Evolutionary conservation across 257 asterid species (phyloP).

Genomic region (Penstemon newberryi): DNA sequence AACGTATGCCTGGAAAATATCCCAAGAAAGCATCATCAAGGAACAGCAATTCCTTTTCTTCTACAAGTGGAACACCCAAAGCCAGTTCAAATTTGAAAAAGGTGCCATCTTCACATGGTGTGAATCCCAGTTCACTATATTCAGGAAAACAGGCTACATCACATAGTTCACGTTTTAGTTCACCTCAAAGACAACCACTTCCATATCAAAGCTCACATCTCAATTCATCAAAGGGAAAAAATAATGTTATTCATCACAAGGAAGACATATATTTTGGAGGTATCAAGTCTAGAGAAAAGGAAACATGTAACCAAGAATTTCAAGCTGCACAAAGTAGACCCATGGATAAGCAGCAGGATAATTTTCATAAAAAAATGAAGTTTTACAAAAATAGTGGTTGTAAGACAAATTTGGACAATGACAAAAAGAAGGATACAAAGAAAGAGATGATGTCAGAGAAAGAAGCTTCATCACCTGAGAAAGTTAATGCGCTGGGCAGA

Average conservation of each 20-base stretch:
- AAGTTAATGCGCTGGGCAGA: conserved; percentile 30
- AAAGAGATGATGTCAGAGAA: conserved; percentile 33
- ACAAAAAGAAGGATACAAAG: conserved; percentile 39
- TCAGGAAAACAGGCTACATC: conserved; percentile 31
- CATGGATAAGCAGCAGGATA: conserved; percentile 39
- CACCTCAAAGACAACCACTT: conserved; percentile 35
- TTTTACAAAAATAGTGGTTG: conserved; percentile 32
- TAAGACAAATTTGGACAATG: conserved; percentile 31
- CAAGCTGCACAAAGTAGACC: conserved; percentile 36
- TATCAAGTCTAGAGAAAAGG: conserved; percentile 42
- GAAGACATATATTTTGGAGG: conserved; percentile 35
- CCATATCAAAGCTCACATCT: conserved; percentile 33
- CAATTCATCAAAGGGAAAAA: conserved; percentile 32
- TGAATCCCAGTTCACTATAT: conserved; percentile 32
- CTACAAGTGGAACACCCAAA: conserved; percentile 44
- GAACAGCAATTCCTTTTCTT: conserved; percentile 34
- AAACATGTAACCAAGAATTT: conserved; percentile 34
- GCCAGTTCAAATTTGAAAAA: conserved; percentile 38
- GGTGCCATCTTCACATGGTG: conserved; percentile 29
- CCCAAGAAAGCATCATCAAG: conserved; percentile 42
- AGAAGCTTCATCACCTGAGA: conserved; percentile 35
- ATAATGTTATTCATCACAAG: conserved; percentile 23
- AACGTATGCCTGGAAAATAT: conserved; percentile 59
- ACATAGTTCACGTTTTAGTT: conserved; percentile 34
- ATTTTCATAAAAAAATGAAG: conserved; percentile 33